phyloP scores from a whole-genome alignment of 371 early-diverging fungal genomes.

The Batrachochytrium dendrobatidis region DNA sequence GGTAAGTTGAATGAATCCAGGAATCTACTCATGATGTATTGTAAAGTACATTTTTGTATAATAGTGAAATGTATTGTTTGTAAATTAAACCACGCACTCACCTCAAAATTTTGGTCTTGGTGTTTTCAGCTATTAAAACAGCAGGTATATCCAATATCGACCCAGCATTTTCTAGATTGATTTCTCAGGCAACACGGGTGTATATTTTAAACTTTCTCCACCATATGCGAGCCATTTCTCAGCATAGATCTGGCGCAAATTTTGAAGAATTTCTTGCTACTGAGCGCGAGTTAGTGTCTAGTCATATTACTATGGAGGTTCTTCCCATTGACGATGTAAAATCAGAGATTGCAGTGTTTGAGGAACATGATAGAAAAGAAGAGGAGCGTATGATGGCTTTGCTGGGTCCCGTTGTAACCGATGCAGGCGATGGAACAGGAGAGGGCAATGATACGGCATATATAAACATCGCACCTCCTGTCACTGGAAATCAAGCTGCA shows the following conservation, averaged over 20 bases:
- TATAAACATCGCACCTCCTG: neutral
- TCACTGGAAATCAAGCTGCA: neutral
- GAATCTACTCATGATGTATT: too few relatives aligned
- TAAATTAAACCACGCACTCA: too few relatives aligned
- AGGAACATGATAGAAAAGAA: neutral
- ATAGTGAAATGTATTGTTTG: too few relatives aligned
- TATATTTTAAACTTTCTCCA: neutral
- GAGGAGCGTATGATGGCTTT: neutral
- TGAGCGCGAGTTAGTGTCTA: neutral
- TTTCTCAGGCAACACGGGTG: neutral
- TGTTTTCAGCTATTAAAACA: too few relatives aligned
- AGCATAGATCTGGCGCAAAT: neutral
- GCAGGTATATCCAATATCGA: too few relatives aligned
- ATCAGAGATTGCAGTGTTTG: neutral
- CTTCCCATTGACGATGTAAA: neutral
- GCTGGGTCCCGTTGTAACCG: neutral
- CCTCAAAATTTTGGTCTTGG: too few relatives aligned
- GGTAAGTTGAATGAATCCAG: too few relatives aligned
- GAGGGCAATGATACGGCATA: neutral
- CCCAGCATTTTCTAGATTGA: neutral
- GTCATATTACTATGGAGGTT: neutral
- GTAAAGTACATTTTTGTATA: too few relatives aligned
- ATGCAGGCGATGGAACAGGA: neutral
- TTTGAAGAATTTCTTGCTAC: neutral
- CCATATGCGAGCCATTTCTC: neutral